Percentiles rank a stretch among this genome's conserved stretches.
Evolutionary conservation across 2,329 filamentous ascomycete genomes (phyloP).

Genomic region (Ophiostoma quercus): DNA sequence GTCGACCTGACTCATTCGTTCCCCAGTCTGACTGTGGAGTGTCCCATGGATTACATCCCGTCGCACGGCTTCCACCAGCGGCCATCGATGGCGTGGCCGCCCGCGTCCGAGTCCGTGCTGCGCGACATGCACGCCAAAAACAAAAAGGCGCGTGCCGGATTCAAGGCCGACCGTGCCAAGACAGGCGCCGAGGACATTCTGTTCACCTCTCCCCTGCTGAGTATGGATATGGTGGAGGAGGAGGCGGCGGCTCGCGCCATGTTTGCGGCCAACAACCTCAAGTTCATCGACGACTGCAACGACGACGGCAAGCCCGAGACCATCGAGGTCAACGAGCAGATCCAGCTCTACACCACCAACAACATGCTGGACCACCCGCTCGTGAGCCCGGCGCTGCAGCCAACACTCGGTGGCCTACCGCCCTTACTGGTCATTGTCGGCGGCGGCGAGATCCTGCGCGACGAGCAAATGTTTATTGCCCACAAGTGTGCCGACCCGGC

Average conservation of each 20-base stretch:
- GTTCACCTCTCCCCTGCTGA: not conserved
- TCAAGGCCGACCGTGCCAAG: not conserved
- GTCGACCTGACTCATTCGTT: slow-evolving; percentile 94
- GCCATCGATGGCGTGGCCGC: slow-evolving; percentile 87
- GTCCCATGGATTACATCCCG: slow-evolving; percentile 81
- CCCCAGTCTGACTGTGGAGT: slow-evolving; percentile 72
- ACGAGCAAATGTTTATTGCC: slow-evolving; percentile 91
- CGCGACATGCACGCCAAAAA: slow-evolving; percentile 44
- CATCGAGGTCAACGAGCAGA: slow-evolving; percentile 79
- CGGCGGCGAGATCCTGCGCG: slow-evolving; percentile 80
- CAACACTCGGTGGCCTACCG: slow-evolving; percentile 82
- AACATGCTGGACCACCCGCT: slow-evolving; percentile 78
- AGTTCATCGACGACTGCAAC: slow-evolving; percentile 39
- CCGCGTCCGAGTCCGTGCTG: slow-evolving; percentile 74
- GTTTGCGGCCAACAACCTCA: slow-evolving; percentile 33
- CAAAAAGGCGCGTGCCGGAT: slow-evolving; percentile 35
- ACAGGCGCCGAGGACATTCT: not conserved
- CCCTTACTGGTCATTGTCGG: slow-evolving; percentile 82
- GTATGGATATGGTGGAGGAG: not conserved
- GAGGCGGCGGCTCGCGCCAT: slow-evolving; percentile 28
- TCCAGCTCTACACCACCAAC: slow-evolving; percentile 84
- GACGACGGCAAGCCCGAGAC: slow-evolving; percentile 45
- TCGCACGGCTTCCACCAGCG: slow-evolving; percentile 82
- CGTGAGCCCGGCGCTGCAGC: slow-evolving; percentile 82
- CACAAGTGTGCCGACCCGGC: slow-evolving; percentile 87